Evolutionary conservation across 2,329 filamentous ascomycete genomes (phyloP).

Genomic region (Penicillium sp.): DNA sequence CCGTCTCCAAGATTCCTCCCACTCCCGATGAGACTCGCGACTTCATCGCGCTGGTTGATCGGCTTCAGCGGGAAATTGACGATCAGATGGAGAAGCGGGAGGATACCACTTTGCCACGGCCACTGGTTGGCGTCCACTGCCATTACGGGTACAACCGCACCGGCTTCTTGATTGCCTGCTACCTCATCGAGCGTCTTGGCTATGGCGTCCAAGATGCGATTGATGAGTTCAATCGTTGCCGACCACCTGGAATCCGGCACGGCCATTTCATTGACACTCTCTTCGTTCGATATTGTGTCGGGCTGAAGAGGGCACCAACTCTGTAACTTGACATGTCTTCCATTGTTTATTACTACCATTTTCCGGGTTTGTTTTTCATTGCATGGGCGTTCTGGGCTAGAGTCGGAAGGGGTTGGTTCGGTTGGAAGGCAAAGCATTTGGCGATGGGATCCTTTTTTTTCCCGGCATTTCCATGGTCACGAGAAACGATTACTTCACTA

Average conservation of each 20-base stretch:
- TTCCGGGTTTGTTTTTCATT: conserved; percentile 6
- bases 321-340: conserved; percentile 26
- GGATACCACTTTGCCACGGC: conserved; percentile 38
- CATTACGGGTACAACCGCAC: conserved; percentile 97
- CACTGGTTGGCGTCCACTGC: conserved; percentile 80
- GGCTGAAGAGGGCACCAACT: conserved; percentile 49
- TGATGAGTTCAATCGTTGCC: conserved; percentile 69
- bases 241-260: conserved; percentile 84
- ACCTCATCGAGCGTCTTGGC: conserved; percentile 79
- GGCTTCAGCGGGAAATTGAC: conserved; percentile 60
- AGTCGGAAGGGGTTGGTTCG: conserved; percentile 5
- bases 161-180: conserved; percentile 86
- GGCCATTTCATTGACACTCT: conserved; percentile 84
- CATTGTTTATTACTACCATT: not conserved
- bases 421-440: conserved; percentile 9
- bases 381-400: conserved; percentile 15
- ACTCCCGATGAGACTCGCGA: conserved; percentile 60
- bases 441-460: conserved; percentile 4
- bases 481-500: conserved; percentile 25
- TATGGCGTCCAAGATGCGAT: conserved; percentile 76
- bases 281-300: conserved; percentile 71
- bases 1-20: conserved; percentile 87
- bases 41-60: conserved; percentile 63
- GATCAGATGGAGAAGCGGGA: conserved; percentile 48
- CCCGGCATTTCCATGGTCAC: conserved; percentile 10